Conservation (phyloP, 306 rosid genomes). For the Quercus engelmannii region DNA sequence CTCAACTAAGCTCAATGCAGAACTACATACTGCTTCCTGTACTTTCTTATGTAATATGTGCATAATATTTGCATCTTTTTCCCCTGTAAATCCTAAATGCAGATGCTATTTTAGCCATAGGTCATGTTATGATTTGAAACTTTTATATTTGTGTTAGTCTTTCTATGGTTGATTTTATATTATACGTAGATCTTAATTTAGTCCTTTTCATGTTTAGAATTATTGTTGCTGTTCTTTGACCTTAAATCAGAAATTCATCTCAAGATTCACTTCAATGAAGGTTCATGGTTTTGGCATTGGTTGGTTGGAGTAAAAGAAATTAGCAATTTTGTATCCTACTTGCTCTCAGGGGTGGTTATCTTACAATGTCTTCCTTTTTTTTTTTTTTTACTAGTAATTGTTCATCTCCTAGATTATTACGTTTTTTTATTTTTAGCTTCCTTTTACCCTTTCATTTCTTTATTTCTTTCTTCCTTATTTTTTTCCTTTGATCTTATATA, state of each 20-base stretch:
- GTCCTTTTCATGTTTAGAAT: not conserved
- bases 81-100: not conserved
- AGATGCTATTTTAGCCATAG: not conserved
- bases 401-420: constrained; percentile 6
- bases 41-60: not conserved
- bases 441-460: constrained; percentile 2
- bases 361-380: not conserved
- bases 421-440: not conserved
- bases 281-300: constrained; percentile 48
- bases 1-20: too few species aligned
- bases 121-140: constrained; percentile 5
- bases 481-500: not conserved
- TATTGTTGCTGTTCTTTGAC: constrained; percentile 45
- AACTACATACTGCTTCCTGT: not conserved
- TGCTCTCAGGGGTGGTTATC: constrained; percentile 21
- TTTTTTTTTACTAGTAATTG: not conserved
- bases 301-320: constrained; percentile 43
- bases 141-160: constrained; percentile 1
- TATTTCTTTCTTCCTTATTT: not conserved
- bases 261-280: constrained; percentile 48
- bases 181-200: constrained; percentile 8
- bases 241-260: constrained; percentile 40
- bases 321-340: constrained; percentile 63
- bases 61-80: constrained; percentile 2
- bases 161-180: constrained; percentile 21